phyloP scores from a whole-genome alignment of 2,329 filamentous ascomycete species.

The Fusarium metavorans region DNA sequence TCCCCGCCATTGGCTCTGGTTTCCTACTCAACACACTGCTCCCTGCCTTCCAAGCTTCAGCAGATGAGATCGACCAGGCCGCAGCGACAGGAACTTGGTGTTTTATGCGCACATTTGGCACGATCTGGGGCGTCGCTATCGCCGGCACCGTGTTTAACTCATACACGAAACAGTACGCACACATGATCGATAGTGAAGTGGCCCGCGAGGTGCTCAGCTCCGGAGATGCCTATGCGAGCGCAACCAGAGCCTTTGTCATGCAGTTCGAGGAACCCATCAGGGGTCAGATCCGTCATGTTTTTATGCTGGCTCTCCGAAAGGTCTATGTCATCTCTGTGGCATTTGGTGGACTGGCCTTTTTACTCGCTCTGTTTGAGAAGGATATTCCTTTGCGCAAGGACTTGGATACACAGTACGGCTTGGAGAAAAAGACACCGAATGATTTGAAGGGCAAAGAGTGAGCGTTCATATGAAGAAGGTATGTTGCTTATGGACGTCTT shows the following conservation, averaged over 20 bases:
- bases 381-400: slow-evolving; percentile 43
- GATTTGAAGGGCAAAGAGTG: slow-evolving; percentile 3
- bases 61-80: slow-evolving; percentile 51
- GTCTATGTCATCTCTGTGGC: slow-evolving; percentile 41
- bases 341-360: slow-evolving; percentile 34
- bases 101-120: slow-evolving; percentile 59
- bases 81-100: slow-evolving; percentile 53
- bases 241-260: slow-evolving; percentile 41
- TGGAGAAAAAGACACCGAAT: slow-evolving; percentile 23
- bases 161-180: slow-evolving; percentile 34
- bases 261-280: slow-evolving; percentile 32
- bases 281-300: slow-evolving; percentile 43
- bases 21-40: slow-evolving; percentile 57
- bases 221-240: slow-evolving; percentile 46
- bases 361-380: slow-evolving; percentile 43
- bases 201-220: slow-evolving; percentile 30
- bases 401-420: slow-evolving; percentile 45
- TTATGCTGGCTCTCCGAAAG: slow-evolving; percentile 35
- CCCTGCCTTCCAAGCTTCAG: slow-evolving; percentile 55
- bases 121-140: slow-evolving; percentile 60
- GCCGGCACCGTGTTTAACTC: slow-evolving; percentile 56
- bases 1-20: slow-evolving; percentile 56
- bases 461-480: neutral
- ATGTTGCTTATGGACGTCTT: neutral
- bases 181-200: slow-evolving; percentile 34